phyloP scores from a whole-genome alignment of 2,329 filamentous ascomycete species.

The Pseudocercospora musae region DNA sequence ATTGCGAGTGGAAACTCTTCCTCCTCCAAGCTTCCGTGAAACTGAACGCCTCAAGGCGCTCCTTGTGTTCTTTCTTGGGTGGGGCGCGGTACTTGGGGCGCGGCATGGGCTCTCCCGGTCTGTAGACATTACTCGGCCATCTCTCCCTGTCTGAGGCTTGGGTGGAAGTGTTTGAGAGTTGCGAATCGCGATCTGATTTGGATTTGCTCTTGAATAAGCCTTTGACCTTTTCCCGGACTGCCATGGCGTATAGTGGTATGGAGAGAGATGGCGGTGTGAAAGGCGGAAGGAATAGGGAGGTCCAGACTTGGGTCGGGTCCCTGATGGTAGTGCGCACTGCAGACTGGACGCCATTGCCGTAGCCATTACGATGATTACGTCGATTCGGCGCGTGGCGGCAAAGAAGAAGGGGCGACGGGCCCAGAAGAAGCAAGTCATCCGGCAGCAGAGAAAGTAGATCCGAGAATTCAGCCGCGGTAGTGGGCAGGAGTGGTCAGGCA shows the following conservation, averaged over 20 bases:
- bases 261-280: not conserved
- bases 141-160: slow-evolving; percentile 32
- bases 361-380: too few species aligned
- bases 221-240: slow-evolving; percentile 47
- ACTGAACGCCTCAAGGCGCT: slow-evolving; percentile 47
- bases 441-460: not conserved
- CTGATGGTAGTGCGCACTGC: too few species aligned
- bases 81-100: slow-evolving; percentile 49
- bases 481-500: too few species aligned
- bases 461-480: too few species aligned
- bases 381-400: not conserved
- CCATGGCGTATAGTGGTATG: slow-evolving; percentile 35
- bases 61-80: slow-evolving; percentile 51
- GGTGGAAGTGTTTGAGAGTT: slow-evolving; percentile 27
- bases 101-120: slow-evolving; percentile 52
- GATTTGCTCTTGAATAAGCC: slow-evolving; percentile 40
- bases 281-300: too few species aligned
- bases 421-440: not conserved
- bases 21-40: slow-evolving; percentile 48
- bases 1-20: slow-evolving; percentile 44
- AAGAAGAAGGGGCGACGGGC: not conserved
- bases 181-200: slow-evolving; percentile 31
- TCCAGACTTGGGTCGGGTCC: too few species aligned
- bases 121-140: slow-evolving; percentile 47
- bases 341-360: too few species aligned